Base-by-base conservation (phyloP, 306 rosid genomes). In the Purshia tridentata region DNA sequence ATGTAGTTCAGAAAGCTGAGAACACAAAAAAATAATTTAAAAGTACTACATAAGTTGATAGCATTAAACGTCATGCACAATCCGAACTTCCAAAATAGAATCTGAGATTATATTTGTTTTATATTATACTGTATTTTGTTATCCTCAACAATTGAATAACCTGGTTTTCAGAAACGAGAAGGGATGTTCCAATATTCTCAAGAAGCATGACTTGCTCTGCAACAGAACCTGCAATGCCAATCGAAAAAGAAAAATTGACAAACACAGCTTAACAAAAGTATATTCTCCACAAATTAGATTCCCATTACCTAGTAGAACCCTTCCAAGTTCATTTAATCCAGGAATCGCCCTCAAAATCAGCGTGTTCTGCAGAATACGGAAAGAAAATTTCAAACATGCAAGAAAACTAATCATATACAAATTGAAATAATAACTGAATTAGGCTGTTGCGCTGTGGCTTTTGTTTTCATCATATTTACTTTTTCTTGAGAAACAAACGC, bases 131-230 rank as follows among this genome's bases (percentile, higher is more conserved):
- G n/a, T n/a, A n/a, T n/a, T n/a, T n/a, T n/a, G 40, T 6, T 45
- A 20, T 4, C 50, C 6, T 9, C 7, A 19, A 16, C 14, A 41
- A 40, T 78, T 10, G 61, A 80, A 14, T 58, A 79, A 91, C 98
- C 98, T 94, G 98, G 74, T 86, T 88, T 75, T 91, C 75, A 11
- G 97, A 94, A 83, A 94, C 97, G 62, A 91, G 97, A 72, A 94
- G 85, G n/a, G 98, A 94, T 45, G 98, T 89, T 73, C 97, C 98
- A 65, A 94, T 91, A 72, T 94, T 94, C 84, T 94, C 98, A 15
- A 94, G 96, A 73, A 88, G 84, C 98, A 94, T 94, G 76, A 94
- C 91, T 84, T 94, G 98, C 85, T 94, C 98, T 40, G 97, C 66
- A 46, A 89, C 95, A 64, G 95, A 81, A 65, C 98, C 97, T 94